phyloP scores from a whole-genome alignment of 176 grass and related monocot species.

The Poa annua region DNA sequence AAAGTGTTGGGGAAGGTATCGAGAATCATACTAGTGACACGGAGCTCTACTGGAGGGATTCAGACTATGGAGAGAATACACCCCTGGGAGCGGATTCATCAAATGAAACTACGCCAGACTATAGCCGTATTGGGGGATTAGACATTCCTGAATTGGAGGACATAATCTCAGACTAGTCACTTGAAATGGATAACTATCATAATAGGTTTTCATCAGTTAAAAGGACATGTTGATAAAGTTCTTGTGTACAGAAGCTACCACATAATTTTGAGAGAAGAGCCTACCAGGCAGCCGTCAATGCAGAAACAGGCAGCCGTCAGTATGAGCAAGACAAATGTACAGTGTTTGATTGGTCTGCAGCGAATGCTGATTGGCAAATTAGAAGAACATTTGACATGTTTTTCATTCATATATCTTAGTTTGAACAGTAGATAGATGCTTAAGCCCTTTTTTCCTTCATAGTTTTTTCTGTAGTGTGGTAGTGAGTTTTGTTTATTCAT shows the following conservation, averaged over 20 bases:
- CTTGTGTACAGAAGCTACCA: constrained; percentile 38
- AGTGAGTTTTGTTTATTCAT: constrained; percentile 17
- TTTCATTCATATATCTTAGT: constrained; percentile 35
- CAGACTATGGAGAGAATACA: constrained; percentile 84
- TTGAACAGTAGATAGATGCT: constrained; percentile 42
- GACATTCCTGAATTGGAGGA: constrained; percentile 60
- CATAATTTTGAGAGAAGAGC: constrained; percentile 21
- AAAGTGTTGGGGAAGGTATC: constrained; percentile 26
- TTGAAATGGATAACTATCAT: constrained; percentile 33
- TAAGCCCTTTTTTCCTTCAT: constrained; percentile 28
- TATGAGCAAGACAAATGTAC: constrained; percentile 65
- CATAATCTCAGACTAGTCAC: constrained; percentile 65
- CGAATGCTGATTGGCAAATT: constrained; percentile 43
- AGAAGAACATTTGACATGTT: constrained; percentile 27
- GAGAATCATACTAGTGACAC: constrained; percentile 51
- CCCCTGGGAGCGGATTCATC: constrained; percentile 53
- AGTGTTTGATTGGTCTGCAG: constrained; percentile 42
- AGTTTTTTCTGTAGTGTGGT: constrained; percentile 33
- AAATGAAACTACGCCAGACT: constrained; percentile 56
- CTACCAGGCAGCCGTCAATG: constrained; percentile 1
- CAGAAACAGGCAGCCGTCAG: constrained; percentile 42
- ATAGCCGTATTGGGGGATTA: constrained; percentile 47
- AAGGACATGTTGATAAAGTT: constrained; percentile 8
- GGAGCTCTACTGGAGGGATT: constrained; percentile 66
- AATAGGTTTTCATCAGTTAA: constrained; percentile 31